Base-by-base conservation (phyloP, 2,329 filamentous ascomycete genomes). In the Teratosphaeria nubilosa region DNA sequence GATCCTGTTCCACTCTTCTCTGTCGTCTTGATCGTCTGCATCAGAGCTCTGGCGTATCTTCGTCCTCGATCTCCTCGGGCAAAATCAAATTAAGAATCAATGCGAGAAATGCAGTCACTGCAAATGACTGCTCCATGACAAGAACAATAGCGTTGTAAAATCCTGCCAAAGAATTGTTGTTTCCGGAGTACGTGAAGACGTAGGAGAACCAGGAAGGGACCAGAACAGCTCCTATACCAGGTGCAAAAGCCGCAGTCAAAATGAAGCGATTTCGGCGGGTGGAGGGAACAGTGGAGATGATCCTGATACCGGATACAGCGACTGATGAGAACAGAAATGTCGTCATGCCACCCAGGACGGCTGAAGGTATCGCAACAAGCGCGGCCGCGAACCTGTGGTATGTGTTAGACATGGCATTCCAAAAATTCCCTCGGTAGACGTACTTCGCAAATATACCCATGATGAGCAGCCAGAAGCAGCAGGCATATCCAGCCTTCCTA, bases 211-310 rank as follows among this genome's bases (percentile, higher is more conserved):
- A 70, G 51, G 58, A 70, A 1, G 77, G 76, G 1, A 78, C 76
- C 57, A 79, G 66, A 1, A 75, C 78, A 0, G 77, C 77, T 53
- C 77, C 75, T 63, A 88, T 88, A 32, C 90, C 90, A 30, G 92
- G 75, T 0, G 87, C 80, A 32, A 94, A 76, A 0, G 86, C 83
- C 0, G 87, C 86, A 0, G 90, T 91, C 11, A 94, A 79, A 66
- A 94, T 88, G 75, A 94, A 94, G 25, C 90, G 81, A 66, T 88
- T 91, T 55, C 90, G 84, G 41, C 89, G 82, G n/a, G 82, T 90
- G 70, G 92, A 91, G 0, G 83, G 80, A 1, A 88, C 82, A 20
- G 83, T 82, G 3, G 82, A 78, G 62, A 94, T 85, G 65, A 94
- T 91, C 54, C 86, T 81, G 60, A 94, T 83, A 64, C 90, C 90